phyloP scores from a whole-genome alignment of 768 basidiomycete genomes.

The Suillus subluteus region DNA sequence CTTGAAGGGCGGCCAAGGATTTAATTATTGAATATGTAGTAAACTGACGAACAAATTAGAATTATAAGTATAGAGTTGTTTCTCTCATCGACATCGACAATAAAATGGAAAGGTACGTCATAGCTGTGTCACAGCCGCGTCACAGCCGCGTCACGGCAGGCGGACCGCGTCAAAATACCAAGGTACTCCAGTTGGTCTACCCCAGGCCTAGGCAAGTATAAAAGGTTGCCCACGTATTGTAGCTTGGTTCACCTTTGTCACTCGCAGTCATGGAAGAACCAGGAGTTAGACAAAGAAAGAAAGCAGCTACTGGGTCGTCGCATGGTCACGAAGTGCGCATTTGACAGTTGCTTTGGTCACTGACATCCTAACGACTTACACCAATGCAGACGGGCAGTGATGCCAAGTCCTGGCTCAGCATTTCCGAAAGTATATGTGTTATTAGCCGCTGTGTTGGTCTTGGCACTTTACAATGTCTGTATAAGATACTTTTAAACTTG shows the following conservation, averaged over 20 bases:
- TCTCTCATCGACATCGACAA: too few relatives aligned
- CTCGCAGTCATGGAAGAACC: slow-evolving; percentile 18
- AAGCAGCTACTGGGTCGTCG: background rate
- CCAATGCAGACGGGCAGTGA: slow-evolving; percentile 12
- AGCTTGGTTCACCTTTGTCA: background rate
- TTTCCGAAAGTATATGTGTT: slow-evolving; percentile 18
- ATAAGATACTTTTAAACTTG: background rate
- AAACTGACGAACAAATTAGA: too few relatives aligned
- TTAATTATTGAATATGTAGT: too few relatives aligned
- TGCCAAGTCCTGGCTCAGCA: background rate
- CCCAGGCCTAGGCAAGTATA: background rate
- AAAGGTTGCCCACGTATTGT: background rate
- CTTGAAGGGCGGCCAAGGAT: background rate
- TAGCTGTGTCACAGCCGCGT: too few relatives aligned
- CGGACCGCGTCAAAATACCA: background rate
- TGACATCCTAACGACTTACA: background rate
- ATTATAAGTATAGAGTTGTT: too few relatives aligned
- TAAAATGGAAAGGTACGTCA: too few relatives aligned
- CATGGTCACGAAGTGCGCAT: slow-evolving; percentile 12
- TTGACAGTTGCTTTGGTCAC: background rate
- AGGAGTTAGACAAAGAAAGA: slow-evolving; percentile 29
- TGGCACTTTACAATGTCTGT: slow-evolving; percentile 25
- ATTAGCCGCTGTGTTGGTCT: slow-evolving; percentile 8
- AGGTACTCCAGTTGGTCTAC: background rate
- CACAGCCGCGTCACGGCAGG: too few relatives aligned